Percentiles rank a stretch among this genome's conserved stretches.
phyloP scores from a whole-genome alignment of 2,329 filamentous ascomycete genomes.

The Beauveria australis region DNA sequence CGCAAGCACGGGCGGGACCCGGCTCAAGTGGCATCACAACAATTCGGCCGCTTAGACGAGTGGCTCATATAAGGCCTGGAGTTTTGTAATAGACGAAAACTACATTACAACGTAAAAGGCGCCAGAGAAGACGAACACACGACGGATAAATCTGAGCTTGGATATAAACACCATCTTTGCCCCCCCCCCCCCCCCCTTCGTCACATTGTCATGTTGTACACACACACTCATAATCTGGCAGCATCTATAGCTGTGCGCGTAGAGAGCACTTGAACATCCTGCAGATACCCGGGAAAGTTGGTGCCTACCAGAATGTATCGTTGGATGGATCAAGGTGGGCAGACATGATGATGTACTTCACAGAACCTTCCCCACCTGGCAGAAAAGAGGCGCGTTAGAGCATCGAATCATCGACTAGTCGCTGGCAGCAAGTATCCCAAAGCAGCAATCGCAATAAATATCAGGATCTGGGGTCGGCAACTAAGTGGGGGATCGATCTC shows the following conservation, averaged over 20 bases:
- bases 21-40: neutral
- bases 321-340: neutral
- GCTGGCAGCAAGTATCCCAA: too few relatives aligned
- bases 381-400: neutral
- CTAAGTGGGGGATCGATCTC: too few relatives aligned
- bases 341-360: neutral
- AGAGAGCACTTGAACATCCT: constrained; percentile 21
- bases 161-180: neutral
- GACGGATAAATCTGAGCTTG: too few relatives aligned
- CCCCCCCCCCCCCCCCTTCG: too few relatives aligned
- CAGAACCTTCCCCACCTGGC: neutral
- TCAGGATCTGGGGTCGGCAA: too few relatives aligned
- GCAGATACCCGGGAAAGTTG: neutral
- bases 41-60: constrained; percentile 3
- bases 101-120: neutral
- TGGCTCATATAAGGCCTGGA: neutral
- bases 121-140: neutral
- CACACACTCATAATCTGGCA: constrained; percentile 30
- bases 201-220: neutral
- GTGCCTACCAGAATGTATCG: too few relatives aligned
- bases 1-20: constrained; percentile 6
- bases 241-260: constrained; percentile 15
- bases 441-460: too few relatives aligned
- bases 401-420: too few relatives aligned
- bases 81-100: neutral